These are phyloP conservation scores for Monsonia emarginata DNA, from an alignment of 441 rosid genomes.

Conservation along the genomic window DNA sequence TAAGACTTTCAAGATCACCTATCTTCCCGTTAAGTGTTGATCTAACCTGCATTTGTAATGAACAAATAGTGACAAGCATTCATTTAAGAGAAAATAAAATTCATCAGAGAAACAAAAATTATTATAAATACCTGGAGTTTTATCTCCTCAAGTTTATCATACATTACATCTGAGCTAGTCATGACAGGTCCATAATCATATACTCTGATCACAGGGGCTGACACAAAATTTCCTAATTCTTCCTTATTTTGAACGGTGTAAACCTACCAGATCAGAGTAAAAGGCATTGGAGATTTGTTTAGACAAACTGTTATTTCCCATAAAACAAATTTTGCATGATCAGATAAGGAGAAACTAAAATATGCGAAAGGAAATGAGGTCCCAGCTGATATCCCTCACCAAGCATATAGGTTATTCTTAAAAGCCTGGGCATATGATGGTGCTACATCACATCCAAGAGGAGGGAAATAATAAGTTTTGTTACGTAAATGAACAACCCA, in stretches of 20 bases:
- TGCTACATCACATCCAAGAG: neutral
- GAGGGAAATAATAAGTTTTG: neutral
- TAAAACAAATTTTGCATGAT: neutral
- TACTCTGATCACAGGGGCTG: conserved; percentile 60
- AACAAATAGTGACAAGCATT: conserved; percentile 17
- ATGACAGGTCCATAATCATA: conserved; percentile 46
- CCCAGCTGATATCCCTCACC: neutral
- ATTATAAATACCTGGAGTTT: conserved; percentile 46
- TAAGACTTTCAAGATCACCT: conserved; percentile 39
- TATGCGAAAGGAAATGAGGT: neutral
- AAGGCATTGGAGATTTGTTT: conserved; percentile 2
- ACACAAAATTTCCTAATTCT: conserved; percentile 56
- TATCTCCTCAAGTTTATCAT: conserved; percentile 43
- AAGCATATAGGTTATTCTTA: neutral
- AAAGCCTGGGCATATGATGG: neutral
- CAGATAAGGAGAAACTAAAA: neutral
- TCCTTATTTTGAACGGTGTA: conserved; percentile 57
- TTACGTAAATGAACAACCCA: no score
- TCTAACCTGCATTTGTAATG: conserved; percentile 50
- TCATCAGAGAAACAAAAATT: conserved; percentile 14
- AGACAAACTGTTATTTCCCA: neutral
- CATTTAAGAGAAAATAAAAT: conserved; percentile 19
- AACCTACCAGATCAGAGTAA: conserved; percentile 37
- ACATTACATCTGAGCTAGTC: conserved; percentile 25
- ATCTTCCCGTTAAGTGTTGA: conserved; percentile 40